Percentiles rank a stretch among this genome's conserved stretches.
These are phyloP conservation scores for Eremochloa ophiuroides DNA, from an alignment of 176 grass and related monocot genomes.

Conservation along the genomic window DNA sequence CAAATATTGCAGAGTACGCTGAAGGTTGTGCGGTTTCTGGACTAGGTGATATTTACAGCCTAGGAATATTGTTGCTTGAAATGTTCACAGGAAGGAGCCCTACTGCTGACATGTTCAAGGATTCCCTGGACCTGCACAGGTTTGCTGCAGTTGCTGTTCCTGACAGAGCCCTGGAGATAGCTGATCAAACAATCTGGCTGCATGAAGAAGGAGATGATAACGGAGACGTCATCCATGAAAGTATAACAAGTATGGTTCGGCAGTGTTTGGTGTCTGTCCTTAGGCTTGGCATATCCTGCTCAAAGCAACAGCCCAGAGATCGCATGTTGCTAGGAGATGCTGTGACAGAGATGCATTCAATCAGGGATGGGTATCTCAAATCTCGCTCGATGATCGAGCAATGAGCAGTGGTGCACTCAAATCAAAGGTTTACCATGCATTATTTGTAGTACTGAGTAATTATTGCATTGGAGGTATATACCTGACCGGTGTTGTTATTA, in stretches of 20 bases:
- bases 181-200: background rate
- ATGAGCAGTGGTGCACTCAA: no score
- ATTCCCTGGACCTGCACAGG: background rate
- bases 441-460: no score
- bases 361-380: background rate
- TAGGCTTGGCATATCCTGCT: background rate
- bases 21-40: background rate
- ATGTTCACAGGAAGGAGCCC: background rate
- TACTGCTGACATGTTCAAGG: background rate
- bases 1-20: background rate
- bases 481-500: no score
- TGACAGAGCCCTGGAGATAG: background rate
- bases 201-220: background rate
- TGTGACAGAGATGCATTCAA: background rate
- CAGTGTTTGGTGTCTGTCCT: background rate
- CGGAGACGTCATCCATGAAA: no score
- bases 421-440: no score
- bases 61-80: background rate
- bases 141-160: background rate
- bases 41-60: slow-evolving; percentile 4
- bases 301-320: background rate
- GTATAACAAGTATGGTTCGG: background rate
- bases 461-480: no score
- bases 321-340: background rate
- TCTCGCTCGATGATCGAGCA: no score